Evolutionary conservation across 148 eudicot species (phyloP).

Genomic region (Salicornia ramosissima): DNA sequence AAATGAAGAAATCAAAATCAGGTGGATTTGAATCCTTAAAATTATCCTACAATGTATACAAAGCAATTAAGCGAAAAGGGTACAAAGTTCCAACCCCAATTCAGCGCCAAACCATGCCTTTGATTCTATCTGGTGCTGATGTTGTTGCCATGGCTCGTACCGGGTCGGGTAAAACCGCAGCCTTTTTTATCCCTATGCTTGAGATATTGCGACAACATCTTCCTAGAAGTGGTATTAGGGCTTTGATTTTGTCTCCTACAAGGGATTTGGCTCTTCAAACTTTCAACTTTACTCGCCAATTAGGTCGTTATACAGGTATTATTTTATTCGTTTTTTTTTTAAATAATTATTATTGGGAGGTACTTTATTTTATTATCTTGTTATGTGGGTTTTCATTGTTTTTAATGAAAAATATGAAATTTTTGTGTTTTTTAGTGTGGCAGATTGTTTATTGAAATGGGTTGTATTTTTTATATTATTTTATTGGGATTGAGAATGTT

Average conservation of each 20-base stretch:
- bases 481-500: neutral
- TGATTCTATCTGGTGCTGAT: slow-evolving; percentile 68
- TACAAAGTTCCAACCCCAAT: slow-evolving; percentile 92
- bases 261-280: slow-evolving; percentile 95
- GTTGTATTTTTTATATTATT: neutral
- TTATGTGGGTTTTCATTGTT: too few relatives aligned
- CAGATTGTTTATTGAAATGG: neutral
- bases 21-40: slow-evolving; percentile 84
- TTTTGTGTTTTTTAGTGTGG: neutral
- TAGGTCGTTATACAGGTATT: slow-evolving; percentile 68
- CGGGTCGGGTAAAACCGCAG: slow-evolving; percentile 97
- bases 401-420: too few relatives aligned
- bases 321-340: neutral
- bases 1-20: slow-evolving; percentile 74
- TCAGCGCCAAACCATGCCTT: slow-evolving; percentile 91
- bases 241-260: slow-evolving; percentile 73
- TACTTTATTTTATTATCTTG: neutral
- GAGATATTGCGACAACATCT: slow-evolving; percentile 71
- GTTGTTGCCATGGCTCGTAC: slow-evolving; percentile 99
- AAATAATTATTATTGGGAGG: neutral
- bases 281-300: slow-evolving; percentile 63
- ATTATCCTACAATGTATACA: slow-evolving; percentile 45
- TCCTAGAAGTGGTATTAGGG: slow-evolving; percentile 74
- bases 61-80: slow-evolving; percentile 70
- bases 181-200: slow-evolving; percentile 87